Conservation (phyloP, 164 flowering plant species). For the Vitis cinerea region DNA sequence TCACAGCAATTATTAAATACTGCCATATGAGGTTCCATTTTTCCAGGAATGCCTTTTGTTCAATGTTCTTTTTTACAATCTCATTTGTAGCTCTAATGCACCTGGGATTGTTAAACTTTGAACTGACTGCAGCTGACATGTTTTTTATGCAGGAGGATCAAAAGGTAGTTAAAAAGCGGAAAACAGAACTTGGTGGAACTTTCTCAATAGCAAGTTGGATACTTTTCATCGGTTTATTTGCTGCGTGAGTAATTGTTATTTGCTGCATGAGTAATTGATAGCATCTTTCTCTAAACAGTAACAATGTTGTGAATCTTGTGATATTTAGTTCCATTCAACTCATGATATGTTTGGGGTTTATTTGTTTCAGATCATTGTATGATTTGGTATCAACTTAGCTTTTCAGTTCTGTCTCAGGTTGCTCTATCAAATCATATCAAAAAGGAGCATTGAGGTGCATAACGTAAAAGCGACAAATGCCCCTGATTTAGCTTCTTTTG, state of each 20-base stretch:
- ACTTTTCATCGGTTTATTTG: constrained; percentile 77
- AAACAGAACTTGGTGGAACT: constrained; percentile 96
- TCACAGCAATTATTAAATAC: background rate
- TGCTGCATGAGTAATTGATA: constrained; percentile 73
- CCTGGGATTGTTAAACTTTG: background rate
- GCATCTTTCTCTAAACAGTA: background rate
- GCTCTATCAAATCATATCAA: constrained; percentile 84
- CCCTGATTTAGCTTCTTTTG: constrained; percentile 69
- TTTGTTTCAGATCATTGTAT: constrained; percentile 1
- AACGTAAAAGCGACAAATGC: constrained; percentile 77
- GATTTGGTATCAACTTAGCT: constrained; percentile 20
- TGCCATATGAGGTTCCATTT: background rate
- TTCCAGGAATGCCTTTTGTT: background rate
- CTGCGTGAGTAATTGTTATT: constrained; percentile 80
- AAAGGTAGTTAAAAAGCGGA: constrained; percentile 71
- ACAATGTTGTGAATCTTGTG: background rate
- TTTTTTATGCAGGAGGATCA: constrained; percentile 66
- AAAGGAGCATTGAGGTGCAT: constrained; percentile 77
- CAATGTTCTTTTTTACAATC: background rate
- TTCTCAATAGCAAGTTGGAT: constrained; percentile 90
- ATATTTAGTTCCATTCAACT: background rate
- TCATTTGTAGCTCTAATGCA: background rate
- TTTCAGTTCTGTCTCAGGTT: constrained; percentile 56
- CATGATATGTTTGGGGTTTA: background rate
- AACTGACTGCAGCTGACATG: background rate